Evolutionary conservation across 2,329 filamentous ascomycete genomes (phyloP).

Genomic region (Penicillium crustosum): DNA sequence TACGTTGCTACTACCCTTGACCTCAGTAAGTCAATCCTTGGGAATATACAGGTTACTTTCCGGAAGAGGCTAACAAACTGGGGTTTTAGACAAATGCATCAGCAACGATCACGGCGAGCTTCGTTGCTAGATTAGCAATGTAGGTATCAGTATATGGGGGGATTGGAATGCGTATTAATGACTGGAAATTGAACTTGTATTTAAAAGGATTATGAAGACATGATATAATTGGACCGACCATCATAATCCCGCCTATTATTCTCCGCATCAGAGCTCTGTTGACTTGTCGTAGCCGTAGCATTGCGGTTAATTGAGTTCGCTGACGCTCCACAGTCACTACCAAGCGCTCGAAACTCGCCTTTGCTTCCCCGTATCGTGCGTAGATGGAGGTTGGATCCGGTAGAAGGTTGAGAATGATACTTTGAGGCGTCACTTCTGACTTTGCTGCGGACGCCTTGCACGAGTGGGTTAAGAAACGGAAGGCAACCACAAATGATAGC

Average conservation of each 20-base stretch:
- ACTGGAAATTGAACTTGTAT: background rate
- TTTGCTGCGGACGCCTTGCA: background rate
- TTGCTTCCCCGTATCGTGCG: background rate
- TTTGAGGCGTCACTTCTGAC: background rate
- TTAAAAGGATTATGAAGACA: background rate
- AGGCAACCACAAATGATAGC: background rate
- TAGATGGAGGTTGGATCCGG: background rate
- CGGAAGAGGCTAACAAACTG: no score
- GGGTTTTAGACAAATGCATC: slow-evolving; percentile 18
- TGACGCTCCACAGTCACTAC: background rate
- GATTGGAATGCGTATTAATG: background rate
- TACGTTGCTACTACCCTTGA: no score
- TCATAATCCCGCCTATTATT: background rate
- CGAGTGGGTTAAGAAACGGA: background rate
- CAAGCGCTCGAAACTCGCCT: background rate
- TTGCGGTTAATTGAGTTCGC: background rate
- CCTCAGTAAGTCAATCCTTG: no score
- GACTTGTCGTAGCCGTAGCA: background rate
- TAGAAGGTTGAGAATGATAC: background rate
- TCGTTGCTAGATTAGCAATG: slow-evolving; percentile 13
- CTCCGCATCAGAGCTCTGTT: background rate
- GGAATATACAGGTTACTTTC: no score
- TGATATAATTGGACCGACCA: background rate
- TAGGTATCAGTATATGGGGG: background rate
- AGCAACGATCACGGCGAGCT: slow-evolving; percentile 23